Percentiles rank a stretch among this genome's conserved stretches.
Evolutionary conservation across 306 rosid genomes (phyloP).

Genomic region (peach (Prunus persica)): Prunus_persica_NCBIv2 NC_034012.1:7295001-7295500

Average conservation of each 20-base stretch:
- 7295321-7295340: background rate
- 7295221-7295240: background rate
- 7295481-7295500: background rate
- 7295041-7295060: too few species aligned
- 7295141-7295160: constrained; percentile 1
- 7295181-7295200: constrained; percentile 12
- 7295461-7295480: background rate
- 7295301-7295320: background rate
- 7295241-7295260: background rate
- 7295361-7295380: constrained; percentile 3
- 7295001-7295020: too few species aligned
- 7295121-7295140: background rate
- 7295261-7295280: background rate
- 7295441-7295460: background rate
- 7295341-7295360: constrained; percentile 2
- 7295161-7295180: background rate
- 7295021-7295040: too few species aligned
- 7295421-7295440: background rate
- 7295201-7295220: constrained; percentile 2
- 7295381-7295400: background rate
- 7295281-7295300: background rate
- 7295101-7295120: background rate
- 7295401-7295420: constrained; percentile 2
- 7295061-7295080: too few species aligned
- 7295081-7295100: background rate